Evolutionary conservation across 805 yeast genomes (phyloP), one percentile per base, ranked within the genome.

Genomic region (Candida khao-thaluensis): DNA sequence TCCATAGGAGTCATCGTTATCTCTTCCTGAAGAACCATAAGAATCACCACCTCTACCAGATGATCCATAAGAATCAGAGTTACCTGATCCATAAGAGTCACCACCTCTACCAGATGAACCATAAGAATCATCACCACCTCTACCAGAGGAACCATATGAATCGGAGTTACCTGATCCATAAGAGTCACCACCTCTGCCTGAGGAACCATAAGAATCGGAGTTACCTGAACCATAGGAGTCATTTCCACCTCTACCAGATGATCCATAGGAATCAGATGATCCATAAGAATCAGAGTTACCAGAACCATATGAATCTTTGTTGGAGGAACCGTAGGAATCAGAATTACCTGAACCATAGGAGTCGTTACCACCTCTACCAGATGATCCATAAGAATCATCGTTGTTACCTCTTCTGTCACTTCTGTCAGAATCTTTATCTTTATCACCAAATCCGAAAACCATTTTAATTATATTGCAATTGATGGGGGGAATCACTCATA

Each of bases 401-500:
- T 20, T 12, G 15, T 23, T 14, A 30, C 42, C 43, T 24, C 40
- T 21, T 11, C 18, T n/a, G 11, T 17, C 21, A 4, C 22, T 29
- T 14, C 24, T 29, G 16, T 21, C 27, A 21, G 26, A 26, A 12
- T 30, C 37, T 14, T 40, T 34, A 30, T 45, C 40, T 45, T 55
- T 48, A 51, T 56, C 54, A 32, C 64, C 65, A 27, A 60, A 58
- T 30, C 66, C 67, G 44, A 61, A 60, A 46, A 54, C 66, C 66
- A 60, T 62, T 50, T 42, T 40, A 21, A 35, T 11, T 25, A 12
- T 11, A 7, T 12, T 28, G 7, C 17, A 28, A 28, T 24, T 24
- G n/a, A n/a, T n/a, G n/a, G 14, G 30, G 34, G 16, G n/a, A 30
- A 14, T 18, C 14, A 3, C 25, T 7, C 10, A 7, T 30, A 31